Conservation (phyloP, 169 alveolate genomes). For the Perkinsus olseni region DNA sequence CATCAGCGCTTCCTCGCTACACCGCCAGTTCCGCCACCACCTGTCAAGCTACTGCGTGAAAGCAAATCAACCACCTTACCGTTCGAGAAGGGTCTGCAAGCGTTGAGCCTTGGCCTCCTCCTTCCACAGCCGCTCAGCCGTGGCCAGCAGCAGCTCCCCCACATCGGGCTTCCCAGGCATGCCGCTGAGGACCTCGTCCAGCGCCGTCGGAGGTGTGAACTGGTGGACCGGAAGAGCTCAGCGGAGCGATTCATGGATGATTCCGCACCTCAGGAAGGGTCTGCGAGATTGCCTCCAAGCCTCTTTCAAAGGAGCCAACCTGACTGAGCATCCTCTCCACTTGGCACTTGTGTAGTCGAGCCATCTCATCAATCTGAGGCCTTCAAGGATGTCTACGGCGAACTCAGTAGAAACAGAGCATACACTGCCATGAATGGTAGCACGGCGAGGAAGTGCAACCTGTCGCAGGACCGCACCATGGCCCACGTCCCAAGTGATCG, state of each 20-base stretch:
- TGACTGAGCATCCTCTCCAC: not conserved
- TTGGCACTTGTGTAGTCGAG: not conserved
- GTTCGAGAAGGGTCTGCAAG: not conserved
- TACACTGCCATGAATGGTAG: no score
- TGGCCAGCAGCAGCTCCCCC: not conserved
- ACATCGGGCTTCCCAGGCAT: not conserved
- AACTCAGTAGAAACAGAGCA: no score
- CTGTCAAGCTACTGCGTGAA: no score
- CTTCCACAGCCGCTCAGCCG: not conserved
- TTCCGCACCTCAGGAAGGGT: not conserved
- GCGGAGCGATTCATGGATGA: not conserved
- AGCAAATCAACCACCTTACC: not conserved
- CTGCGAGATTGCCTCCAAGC: not conserved
- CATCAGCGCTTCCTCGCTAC: not conserved
- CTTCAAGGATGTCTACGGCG: not conserved
- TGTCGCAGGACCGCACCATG: no score
- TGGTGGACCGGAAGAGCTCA: not conserved
- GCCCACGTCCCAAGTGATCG: no score
- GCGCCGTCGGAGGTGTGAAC: not conserved
- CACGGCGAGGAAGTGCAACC: no score
- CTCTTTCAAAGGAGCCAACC: not conserved
- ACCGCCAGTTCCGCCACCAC: not conserved
- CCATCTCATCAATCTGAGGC: not conserved
- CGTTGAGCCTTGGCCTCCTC: not conserved
- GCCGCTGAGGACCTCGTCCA: not conserved